A percentile compares a stretch with the other conserved stretches of the same genome.
Conservation (phyloP, 129 eudicot genomes). For the Flaveria bidentis region DNA sequence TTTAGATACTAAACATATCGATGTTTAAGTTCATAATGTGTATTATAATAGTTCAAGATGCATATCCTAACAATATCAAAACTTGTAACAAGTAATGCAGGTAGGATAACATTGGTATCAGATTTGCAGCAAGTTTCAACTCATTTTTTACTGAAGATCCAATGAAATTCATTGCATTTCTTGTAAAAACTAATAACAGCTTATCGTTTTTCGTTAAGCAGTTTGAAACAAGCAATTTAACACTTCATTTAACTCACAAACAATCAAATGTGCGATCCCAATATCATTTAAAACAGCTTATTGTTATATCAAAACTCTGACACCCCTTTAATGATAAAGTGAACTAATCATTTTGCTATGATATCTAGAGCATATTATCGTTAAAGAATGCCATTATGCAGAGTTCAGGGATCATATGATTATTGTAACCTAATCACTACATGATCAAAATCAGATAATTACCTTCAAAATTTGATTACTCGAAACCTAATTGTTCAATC, state of each 20-base stretch:
- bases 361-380: not conserved
- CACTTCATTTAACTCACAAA: not conserved
- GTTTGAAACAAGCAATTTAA: too few species aligned
- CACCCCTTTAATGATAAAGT: not conserved
- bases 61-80: not conserved
- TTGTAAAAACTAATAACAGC: not conserved
- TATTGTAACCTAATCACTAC: not conserved
- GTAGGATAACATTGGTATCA: too few species aligned
- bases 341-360: not conserved
- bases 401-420: not conserved
- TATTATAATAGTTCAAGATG: not conserved
- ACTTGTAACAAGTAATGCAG: not conserved
- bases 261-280: not conserved
- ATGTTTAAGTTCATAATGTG: conserved; percentile 1
- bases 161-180: not conserved
- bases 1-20: not conserved
- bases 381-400: not conserved
- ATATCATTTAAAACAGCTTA: not conserved
- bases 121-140: too few species aligned
- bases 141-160: too few species aligned
- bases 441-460: not conserved
- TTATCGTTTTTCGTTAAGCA: too few species aligned
- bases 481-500: not conserved
- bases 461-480: not conserved
- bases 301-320: not conserved